Evolutionary conservation across 2,329 filamentous ascomycete genomes (phyloP), one percentile per base, ranked within the genome.

Genomic region (Nannizziopsis arthrosporioides): DNA sequence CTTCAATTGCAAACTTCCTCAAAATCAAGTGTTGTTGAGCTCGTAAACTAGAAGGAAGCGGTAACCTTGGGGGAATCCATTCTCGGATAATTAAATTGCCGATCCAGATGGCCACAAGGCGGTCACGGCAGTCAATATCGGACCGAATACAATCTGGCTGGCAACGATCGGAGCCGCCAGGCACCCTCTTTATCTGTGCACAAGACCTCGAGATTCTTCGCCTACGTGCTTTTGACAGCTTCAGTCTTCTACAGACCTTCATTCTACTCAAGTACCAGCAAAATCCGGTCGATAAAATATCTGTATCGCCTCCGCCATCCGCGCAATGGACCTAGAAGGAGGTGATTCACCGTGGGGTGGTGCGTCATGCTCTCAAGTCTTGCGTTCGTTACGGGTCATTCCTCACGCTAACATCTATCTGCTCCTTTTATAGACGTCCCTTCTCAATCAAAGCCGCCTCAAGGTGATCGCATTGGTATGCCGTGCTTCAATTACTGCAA

Each of bases 271-370:
- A 36, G 11, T 10, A 3, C 9, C 5, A 12, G 12, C 11, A 10
- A 3, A 36, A 36, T 4, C 11, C 34, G 12, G 12, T n/a, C 3
- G 15, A n/a, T 15, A 4, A 9, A 36, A 27, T 9, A 12, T 5
- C 30, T 43, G 38, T 37, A 32, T 30, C 39, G 37, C 34, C 32
- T 35, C 27, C 15, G 2, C n/a, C 40, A 32, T 10, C n/a, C 30
- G 4, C 18, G 35, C 18, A 10, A 69, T 69, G 66, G 66, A 69
- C 59, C 53, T 69, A 50, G 66, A 68, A 48, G 55, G 60, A 52
- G 65, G 65, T 45, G 70, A 72, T 59, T 73, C 70, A 51, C 70
- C 70, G 46, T 73, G 70, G 70, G 69, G 67, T 58, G 70, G 70
- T 73, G 64, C 54, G 66, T 55, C 31, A 56, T 57, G 55, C 58